Base-by-base conservation (phyloP, 176 grass and related monocot genomes). In the Coix lacrymajobi region DNA sequence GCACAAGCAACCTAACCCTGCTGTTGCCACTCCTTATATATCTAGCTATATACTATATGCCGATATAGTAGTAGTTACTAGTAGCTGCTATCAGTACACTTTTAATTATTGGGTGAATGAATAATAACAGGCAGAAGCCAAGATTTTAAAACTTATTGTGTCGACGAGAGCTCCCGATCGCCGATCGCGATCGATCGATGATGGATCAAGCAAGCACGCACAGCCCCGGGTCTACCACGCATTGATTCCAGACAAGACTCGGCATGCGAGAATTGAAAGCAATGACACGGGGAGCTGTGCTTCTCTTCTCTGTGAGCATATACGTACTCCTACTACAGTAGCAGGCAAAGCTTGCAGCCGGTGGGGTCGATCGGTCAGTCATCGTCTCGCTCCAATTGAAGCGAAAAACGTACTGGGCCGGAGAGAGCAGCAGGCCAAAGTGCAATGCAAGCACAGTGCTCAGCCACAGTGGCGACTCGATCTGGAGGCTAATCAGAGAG, bases 191-290 rank as follows among this genome's bases (percentile, higher is more conserved):
- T 68, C 17, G 20, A 69, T 67, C 8, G 31, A 7, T 36, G 31
- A 76, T 54, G 10, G 34, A 81, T 20, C 3, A 2, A 34, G 51
- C 38, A 3, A 10, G 31, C 8, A 12, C 0, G 20, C n/a, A 4
- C 3, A 61, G 25, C n/a, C n/a, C n/a, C n/a, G n/a, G 83, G 78
- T 85, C 34, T 72, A 82, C 33, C 83, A 57, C 54, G 54, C 56
- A 65, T 77, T 82, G 24, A 77, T 78, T 70, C 54, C 14, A 3
- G 88, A 85, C 73, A 86, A 78, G 88, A 58, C 36, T 17, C 0
- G 65, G 62, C 72, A n/a, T 58, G 34, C 12, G 44, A 54, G 78
- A 38, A 72, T 66, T 86, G 41, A 90, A 82, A 78, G 79, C 79
- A 34, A 78, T 62, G 16, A 81, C 72, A 56, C 65, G 77, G 70